Percentiles rank a stretch among this genome's conserved stretches.
phyloP scores from a whole-genome alignment of 352 stramenopile genomes.

The Pythium oligandrum region DNA sequence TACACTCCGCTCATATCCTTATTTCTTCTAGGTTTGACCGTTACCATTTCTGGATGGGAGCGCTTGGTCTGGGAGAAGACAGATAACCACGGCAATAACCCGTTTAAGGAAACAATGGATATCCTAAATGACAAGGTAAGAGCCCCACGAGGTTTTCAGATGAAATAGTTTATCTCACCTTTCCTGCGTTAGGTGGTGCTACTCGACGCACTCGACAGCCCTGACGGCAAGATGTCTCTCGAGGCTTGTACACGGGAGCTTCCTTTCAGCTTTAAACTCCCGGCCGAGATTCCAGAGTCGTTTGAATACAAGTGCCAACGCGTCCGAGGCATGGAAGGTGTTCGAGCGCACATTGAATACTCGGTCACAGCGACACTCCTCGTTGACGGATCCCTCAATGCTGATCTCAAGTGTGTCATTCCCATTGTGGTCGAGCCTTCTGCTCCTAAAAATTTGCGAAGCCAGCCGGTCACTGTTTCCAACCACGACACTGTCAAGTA shows the following conservation, averaged over 20 bases:
- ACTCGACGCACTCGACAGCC: too few relatives aligned
- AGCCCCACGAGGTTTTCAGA: too few relatives aligned
- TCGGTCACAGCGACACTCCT: slow-evolving; percentile 1
- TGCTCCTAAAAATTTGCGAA: not conserved
- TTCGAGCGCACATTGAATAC: slow-evolving; percentile 4
- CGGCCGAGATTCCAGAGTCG: not conserved
- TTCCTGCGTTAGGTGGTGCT: too few relatives aligned
- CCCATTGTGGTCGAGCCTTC: not conserved
- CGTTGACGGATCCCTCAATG: not conserved
- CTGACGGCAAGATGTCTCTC: too few relatives aligned
- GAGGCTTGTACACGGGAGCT: not conserved
- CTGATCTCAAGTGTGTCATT: not conserved
- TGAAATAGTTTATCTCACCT: too few relatives aligned
- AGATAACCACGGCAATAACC: too few relatives aligned
- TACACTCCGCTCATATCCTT: too few relatives aligned
- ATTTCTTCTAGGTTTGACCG: too few relatives aligned
- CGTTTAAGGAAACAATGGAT: too few relatives aligned
- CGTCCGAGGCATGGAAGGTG: slow-evolving; percentile 1
- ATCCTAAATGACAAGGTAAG: too few relatives aligned
- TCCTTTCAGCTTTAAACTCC: slow-evolving; percentile 3
- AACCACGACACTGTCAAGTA: not conserved
- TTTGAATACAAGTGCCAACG: not conserved
- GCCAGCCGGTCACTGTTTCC: not conserved
- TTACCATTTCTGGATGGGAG: too few relatives aligned
- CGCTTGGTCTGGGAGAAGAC: too few relatives aligned